These are phyloP conservation scores for Metschnikowia gruessii DNA, from an alignment of 805 yeast species.

Conservation along the genomic window DNA sequence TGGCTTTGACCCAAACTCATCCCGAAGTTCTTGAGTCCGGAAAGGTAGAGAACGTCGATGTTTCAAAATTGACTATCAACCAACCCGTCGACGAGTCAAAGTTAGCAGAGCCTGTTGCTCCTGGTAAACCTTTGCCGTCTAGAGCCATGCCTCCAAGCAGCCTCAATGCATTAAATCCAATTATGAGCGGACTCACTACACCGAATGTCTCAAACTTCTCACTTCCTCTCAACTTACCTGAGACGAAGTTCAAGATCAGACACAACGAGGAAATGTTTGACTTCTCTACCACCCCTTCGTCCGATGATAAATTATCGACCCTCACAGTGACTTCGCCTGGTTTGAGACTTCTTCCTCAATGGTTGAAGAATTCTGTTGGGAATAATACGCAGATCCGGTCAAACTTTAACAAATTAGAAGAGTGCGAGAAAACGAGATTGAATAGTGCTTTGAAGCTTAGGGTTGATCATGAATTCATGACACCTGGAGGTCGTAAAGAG, in stretches of 20 bases:
- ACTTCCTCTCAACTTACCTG: slow-evolving; percentile 41
- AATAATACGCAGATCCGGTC: slow-evolving; percentile 20
- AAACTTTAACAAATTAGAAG: slow-evolving; percentile 63
- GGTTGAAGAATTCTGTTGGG: slow-evolving; percentile 13
- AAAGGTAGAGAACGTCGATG: slow-evolving; percentile 12
- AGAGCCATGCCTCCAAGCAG: slow-evolving; percentile 2
- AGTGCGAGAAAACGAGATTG: slow-evolving; percentile 65
- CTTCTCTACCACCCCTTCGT: slow-evolving; percentile 7
- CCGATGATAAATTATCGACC: slow-evolving; percentile 9
- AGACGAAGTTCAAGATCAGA: slow-evolving; percentile 40
- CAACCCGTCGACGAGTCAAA: slow-evolving; percentile 8
- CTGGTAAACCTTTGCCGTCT: background rate
- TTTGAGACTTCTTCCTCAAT: slow-evolving; percentile 13
- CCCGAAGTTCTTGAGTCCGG: slow-evolving; percentile 25
- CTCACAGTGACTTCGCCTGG: slow-evolving; percentile 10
- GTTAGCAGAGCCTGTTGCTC: background rate
- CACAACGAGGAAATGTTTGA: slow-evolving; percentile 51
- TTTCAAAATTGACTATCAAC: slow-evolving; percentile 3
- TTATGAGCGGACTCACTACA: slow-evolving; percentile 16
- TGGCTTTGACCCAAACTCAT: slow-evolving; percentile 27
- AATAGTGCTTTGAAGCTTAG: slow-evolving; percentile 26
- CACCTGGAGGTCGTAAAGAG: slow-evolving; percentile 20
- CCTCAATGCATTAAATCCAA: slow-evolving; percentile 1
- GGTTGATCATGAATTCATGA: slow-evolving; percentile 6
- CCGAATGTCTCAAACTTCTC: slow-evolving; percentile 51